Base-by-base conservation (phyloP, 208 protist genomes). In the Strigomonas culicis region DNA sequence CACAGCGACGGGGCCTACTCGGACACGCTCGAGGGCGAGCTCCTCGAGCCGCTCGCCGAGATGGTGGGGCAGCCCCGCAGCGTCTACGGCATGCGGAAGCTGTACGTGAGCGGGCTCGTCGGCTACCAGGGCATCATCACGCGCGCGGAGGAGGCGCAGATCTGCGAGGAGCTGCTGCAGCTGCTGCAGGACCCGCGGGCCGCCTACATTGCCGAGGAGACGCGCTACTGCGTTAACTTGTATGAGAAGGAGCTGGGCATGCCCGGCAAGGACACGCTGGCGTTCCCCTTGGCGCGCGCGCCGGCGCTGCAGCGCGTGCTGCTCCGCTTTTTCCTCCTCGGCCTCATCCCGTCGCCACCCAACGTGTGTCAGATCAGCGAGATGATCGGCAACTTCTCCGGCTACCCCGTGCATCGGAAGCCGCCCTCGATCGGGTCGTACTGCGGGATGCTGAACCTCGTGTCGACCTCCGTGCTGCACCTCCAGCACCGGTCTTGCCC, bases 321-420 rank as follows among this genome's bases (percentile, higher is more conserved):
- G 11, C 52, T 68, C 43, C 83, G 88, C 31, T 88, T 93, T 61
- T 92, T 93, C 66, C 63, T 88, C 30, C 75, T 90, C 57, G 84
- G 85, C 43, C 70, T 96, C 57, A 93, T 96, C 59, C 88, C 91
- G 2, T 73, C 74, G 3, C 67, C 76, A 7, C 91, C 91, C 15
- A 96, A 96, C 66, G 85, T 94, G 51, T 89, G 82, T 55, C 91
- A 96, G 67, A 75, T 96, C 13, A 93, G 80, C 56, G 91, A 96
- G 68, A 94, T 94, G 85, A 82, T 94, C 21, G 86, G 88, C 46
- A 93, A 80, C 70, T 96, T 94, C 66, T 83, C 86, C 19, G 88
- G 88, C 44, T 96, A 94, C 73, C 88, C 86, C 41, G 80, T 91
- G 17, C 88, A 96, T 66, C 80, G 83, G 57, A 89, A 94, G 70